Evolutionary conservation across 106 monocot genomes (phyloP), one percentile per base, ranked within the genome.

Genomic region (Platanthera guangdongensis): DNA sequence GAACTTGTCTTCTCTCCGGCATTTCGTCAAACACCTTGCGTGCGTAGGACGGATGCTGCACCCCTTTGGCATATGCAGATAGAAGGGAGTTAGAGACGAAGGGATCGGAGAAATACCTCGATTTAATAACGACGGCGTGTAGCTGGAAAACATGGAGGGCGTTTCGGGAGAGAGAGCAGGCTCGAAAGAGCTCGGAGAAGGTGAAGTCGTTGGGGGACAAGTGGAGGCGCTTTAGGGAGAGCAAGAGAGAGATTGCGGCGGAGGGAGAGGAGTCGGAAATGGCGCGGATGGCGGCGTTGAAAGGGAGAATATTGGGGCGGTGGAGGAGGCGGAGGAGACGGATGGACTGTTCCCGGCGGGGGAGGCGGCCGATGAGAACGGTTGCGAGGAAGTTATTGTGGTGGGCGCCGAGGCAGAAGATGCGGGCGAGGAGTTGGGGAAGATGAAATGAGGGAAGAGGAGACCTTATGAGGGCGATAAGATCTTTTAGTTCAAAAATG

Each of bases 141-240:
- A 82, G 64, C 32, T 79, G 71, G 11, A 25, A 52, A 32, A 78
- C 69, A 50, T 54, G 59, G 53, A 51, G 13, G 13, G 60, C 72
- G 11, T 78, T 72, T 25, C 16, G n/a, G 55, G 80, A 70, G 28
- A 47, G 30, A 14, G 72, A 47, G 48, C 78, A 75, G 45, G 81
- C 86, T 68, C 81, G 78, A 25, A 87, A 74, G 70, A 87, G 78
- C 57, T 83, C 83, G 39, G 86, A 87, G 80, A 87, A 83, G 80
- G 86, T 81, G 83, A 87, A 78, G 75, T 75, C 83, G 47, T 83
- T 83, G 81, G 86, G 83, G 4, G 71, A 30, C 10, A 83, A 39
- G 15, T 73, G 30, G 53, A 71, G 78, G 52, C 16, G 77, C 54
- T 75, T 80, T 39, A 87, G 65, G 45, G 62, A 75, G 28, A 48